Base-by-base conservation (phyloP, 805 yeast genomes). In the Kluyveromyces wickerhamii region DNA sequence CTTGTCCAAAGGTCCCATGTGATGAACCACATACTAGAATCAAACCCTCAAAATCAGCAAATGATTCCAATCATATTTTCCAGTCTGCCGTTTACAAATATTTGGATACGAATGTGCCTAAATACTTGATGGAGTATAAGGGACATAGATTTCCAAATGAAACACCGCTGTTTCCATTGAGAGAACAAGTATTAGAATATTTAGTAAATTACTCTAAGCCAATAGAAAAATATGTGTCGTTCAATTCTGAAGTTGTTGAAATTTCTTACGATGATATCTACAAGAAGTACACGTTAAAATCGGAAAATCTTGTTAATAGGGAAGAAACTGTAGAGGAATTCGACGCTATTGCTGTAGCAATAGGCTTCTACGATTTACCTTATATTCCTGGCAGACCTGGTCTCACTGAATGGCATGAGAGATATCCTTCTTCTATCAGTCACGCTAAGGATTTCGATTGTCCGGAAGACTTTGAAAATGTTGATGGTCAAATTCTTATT, bases 291-390 rank as follows among this genome's bases (percentile, higher is more conserved):
- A 40, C 47, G 16, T 62, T 76, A 5, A 54, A 56, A 0, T 48
- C 65, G 13, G 54, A 65, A 40, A 48, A 54, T 4, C 59, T 66
- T 4, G 40, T 34, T 7, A 44, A 39, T 17, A 43, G 39, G 8
- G 34, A 33, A 6, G 40, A 39, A 15, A 37, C 41, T 14, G 41
- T 42, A 4, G 54, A 36, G n/a, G 66, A 71, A 35, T 51, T 49
- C 21, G 88, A 81, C 49, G 81, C 74, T 7, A 71, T 81, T 5
- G 71, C 74, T 3, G 53, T 79, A 7, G 80, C 85, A 5, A 60
- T 71, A 6, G 92, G 92, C 1, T 75, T 74, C 39, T 78, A 69
- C 51, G 71, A 77, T 29, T 61, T 69, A 18, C 89, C 92, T 1
- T 65, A 49, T 42, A 55, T 73, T 32, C 89, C 92, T 1, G 57